Evolutionary conservation across 345 rosid species (phyloP), one percentile per base, ranked within the genome.

Genomic region (Syzygium grande): DNA sequence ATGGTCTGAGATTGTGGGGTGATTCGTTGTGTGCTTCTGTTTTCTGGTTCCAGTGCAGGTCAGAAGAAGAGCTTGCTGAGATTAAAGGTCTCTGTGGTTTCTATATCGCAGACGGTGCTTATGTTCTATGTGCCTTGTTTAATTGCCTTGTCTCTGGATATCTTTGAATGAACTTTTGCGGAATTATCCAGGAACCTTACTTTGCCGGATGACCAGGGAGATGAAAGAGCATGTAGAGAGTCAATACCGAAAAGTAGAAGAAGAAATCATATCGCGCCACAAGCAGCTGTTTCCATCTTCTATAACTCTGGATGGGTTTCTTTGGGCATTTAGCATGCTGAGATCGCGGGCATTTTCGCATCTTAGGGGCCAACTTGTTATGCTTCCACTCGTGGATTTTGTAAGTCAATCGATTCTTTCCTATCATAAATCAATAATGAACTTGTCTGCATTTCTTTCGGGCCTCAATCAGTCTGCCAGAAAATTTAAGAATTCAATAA

Each of bases 291-390:
- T 89, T 85, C 90, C 88, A 2, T 65, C 88, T 56, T 49, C 90
- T 78, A 84, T 89, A 85, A 87, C 87, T 14, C 84, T 84, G 16
- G 90, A 87, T 38, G 87, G 80, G 41, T 89, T 89, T 86, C 85
- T 84, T n/a, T 89, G 90, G 90, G 90, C 90, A n/a, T 89, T 89
- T 49, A 88, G 90, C 77, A 89, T 89, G 87, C 77, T 89, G 49
- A 73, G 41, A 53, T 89, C 90, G 13, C 56, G 90, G 51, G 88
- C 90, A 46, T 89, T 89, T 80, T 89, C 90, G 25, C 90, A 84
- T 22, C 88, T 87, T 30, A 78, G 88, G n/a, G 85, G 86, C 38
- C 90, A 89, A 56, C 90, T 89, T 22, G 85, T 86, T 46, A 85
- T 89, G 87, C 80, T 89, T 51, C 90, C 88, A 5, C 90, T 87